Conservation (phyloP, 768 basidiomycete genomes). For the Tricholoma saponaceum region DNA sequence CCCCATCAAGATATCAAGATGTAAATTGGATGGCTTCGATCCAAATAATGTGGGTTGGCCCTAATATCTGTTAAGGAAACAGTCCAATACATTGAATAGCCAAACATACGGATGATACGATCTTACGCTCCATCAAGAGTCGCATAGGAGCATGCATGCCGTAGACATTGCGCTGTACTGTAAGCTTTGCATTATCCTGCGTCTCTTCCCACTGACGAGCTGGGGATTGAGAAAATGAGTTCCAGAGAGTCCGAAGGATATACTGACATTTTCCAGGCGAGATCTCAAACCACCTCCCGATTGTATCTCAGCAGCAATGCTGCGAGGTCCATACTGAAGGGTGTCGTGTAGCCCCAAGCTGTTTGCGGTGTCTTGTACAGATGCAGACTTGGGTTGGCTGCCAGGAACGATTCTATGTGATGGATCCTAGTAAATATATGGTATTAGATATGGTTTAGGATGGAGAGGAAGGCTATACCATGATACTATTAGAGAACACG, state of each 20-base stretch:
- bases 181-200: constrained; percentile 83
- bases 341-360: constrained; percentile 85
- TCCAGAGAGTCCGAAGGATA: not conserved
- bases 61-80: not conserved
- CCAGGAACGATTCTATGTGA: constrained; percentile 66
- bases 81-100: not conserved
- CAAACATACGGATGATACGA: constrained; percentile 66
- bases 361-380: constrained; percentile 65
- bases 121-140: constrained; percentile 89
- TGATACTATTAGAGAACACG: constrained; percentile 14
- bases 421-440: constrained; percentile 29
- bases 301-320: constrained; percentile 71
- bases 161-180: constrained; percentile 75
- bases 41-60: constrained; percentile 68
- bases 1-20: constrained; percentile 92
- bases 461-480: constrained; percentile 17
- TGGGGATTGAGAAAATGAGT: not conserved
- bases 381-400: constrained; percentile 50
- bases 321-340: constrained; percentile 79
- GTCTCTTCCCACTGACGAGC: constrained; percentile 84
- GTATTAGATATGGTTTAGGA: not conserved
- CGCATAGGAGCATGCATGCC: constrained; percentile 90
- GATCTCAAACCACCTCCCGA: constrained; percentile 57
- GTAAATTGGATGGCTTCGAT: constrained; percentile 68
- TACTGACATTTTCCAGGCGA: constrained; percentile 72